Percentiles rank a stretch among this genome's conserved stretches.
phyloP scores from a whole-genome alignment of 2,329 filamentous ascomycete genomes.

The Hypoxylon sp. region DNA sequence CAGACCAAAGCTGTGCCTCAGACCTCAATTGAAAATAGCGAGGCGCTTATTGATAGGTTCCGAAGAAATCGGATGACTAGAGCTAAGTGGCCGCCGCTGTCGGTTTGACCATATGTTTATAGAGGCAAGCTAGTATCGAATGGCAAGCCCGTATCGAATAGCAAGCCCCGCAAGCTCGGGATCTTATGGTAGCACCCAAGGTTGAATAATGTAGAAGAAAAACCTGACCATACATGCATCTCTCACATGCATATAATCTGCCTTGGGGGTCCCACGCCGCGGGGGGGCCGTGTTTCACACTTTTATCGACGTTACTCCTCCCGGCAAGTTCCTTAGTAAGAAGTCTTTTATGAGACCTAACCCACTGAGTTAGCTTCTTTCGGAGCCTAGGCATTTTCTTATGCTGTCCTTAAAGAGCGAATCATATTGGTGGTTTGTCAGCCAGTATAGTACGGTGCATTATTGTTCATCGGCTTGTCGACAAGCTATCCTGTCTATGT shows the following conservation, averaged over 20 bases:
- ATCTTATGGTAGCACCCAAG: background rate
- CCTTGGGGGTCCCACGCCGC: constrained; percentile 4
- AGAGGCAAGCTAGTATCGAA: background rate
- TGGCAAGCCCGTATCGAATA: constrained; percentile 1
- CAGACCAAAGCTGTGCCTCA: constrained; percentile 11
- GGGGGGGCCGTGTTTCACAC: constrained; percentile 27
- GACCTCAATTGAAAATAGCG: background rate
- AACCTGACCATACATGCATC: background rate
- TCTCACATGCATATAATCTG: constrained; percentile 11
- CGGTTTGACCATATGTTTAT: background rate
- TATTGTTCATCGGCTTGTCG: background rate
- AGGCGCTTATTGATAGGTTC: constrained; percentile 14
- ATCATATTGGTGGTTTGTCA: background rate
- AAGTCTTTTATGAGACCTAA: background rate
- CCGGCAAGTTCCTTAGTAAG: constrained; percentile 12
- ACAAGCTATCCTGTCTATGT: background rate
- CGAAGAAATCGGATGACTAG: background rate
- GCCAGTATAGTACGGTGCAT: background rate
- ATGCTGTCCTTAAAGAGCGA: background rate
- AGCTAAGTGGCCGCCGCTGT: background rate
- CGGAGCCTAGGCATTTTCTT: background rate
- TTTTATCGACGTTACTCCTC: constrained; percentile 15
- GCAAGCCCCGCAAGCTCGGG: constrained; percentile 1
- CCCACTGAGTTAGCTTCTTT: background rate
- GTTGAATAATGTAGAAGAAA: constrained; percentile 1